Percentiles rank a stretch among this genome's conserved stretches.
Evolutionary conservation across 768 basidiomycete genomes (phyloP).

Genomic region (Rhizopogon salebrosus): DNA sequence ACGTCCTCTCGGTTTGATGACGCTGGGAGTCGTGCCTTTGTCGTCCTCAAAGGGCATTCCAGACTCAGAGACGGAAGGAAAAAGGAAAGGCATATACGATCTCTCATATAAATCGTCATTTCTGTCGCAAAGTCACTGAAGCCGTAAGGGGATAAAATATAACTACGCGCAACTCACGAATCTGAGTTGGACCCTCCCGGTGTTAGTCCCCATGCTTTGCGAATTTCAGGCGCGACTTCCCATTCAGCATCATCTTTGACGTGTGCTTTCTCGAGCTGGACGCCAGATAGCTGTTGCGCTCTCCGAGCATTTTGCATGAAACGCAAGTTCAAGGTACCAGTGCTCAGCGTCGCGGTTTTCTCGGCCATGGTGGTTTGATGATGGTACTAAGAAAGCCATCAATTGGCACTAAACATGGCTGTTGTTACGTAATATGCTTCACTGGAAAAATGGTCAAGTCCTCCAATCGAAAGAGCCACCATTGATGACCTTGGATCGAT

Average conservation of each 20-base stretch:
- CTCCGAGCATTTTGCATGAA: conserved; percentile 73
- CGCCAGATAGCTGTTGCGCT: conserved; percentile 44
- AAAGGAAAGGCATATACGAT: conserved; percentile 66
- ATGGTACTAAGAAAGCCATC: not conserved
- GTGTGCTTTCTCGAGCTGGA: conserved; percentile 46
- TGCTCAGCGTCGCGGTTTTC: conserved; percentile 47
- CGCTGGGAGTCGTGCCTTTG: conserved; percentile 6
- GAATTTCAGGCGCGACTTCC: conserved; percentile 50
- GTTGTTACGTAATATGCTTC: too few species aligned
- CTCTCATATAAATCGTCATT: conserved; percentile 36
- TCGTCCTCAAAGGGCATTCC: conserved; percentile 18
- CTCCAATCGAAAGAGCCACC: too few species aligned
- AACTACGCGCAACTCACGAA: conserved; percentile 6
- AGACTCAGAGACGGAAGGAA: conserved; percentile 31
- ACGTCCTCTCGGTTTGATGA: conserved; percentile 38
- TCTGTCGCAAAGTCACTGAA: not conserved
- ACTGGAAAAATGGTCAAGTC: too few species aligned
- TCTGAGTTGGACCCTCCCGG: not conserved
- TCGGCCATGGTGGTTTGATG: conserved; percentile 17
- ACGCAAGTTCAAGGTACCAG: conserved; percentile 56
- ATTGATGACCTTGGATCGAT: not conserved
- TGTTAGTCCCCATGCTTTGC: conserved; percentile 44
- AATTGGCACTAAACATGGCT: too few species aligned
- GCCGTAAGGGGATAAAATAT: conserved; percentile 1
- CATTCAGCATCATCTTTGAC: conserved; percentile 62